Conservation (phyloP, 495 filamentous ascomycete species). For the Hypoxylon subgilvum region DNA sequence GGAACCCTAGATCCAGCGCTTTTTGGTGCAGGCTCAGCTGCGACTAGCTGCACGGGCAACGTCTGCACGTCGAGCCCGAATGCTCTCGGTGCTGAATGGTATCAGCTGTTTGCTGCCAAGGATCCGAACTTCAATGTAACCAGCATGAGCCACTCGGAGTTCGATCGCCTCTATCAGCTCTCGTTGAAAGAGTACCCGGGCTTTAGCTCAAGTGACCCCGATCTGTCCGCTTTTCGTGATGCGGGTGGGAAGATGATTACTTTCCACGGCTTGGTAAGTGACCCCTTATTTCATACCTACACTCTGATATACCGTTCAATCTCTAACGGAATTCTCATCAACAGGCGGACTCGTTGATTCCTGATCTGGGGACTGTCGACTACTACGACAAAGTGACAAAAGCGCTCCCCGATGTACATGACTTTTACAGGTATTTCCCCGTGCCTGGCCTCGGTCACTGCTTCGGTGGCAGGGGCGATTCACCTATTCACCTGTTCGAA, state of each 20-base stretch:
- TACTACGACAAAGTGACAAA: slow-evolving; percentile 36
- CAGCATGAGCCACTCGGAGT: slow-evolving; percentile 14
- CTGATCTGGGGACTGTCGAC: slow-evolving; percentile 17
- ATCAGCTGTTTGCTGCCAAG: slow-evolving; percentile 16
- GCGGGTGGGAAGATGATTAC: slow-evolving; percentile 52
- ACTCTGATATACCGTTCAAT: neutral
- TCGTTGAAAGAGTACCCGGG: slow-evolving; percentile 42
- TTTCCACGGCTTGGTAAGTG: slow-evolving; percentile 54
- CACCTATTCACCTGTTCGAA: slow-evolving; percentile 61
- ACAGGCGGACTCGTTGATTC: slow-evolving; percentile 27
- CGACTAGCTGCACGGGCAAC: slow-evolving; percentile 18
- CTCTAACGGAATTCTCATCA: slow-evolving; percentile 14
- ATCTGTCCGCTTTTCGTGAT: slow-evolving; percentile 45
- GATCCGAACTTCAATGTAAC: slow-evolving; percentile 15
- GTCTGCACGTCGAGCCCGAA: neutral
- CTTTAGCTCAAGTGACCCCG: slow-evolving; percentile 43
- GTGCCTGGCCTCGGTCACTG: slow-evolving; percentile 46
- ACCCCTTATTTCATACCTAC: slow-evolving; percentile 41
- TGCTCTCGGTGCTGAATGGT: neutral
- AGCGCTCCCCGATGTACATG: neutral
- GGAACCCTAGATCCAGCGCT: neutral
- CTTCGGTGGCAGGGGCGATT: slow-evolving; percentile 57
- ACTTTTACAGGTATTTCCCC: slow-evolving; percentile 41
- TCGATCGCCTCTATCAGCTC: slow-evolving; percentile 12
- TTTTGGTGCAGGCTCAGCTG: neutral